These are phyloP conservation scores for Skeletonema menzelii DNA, from an alignment of 108 stramenopile genomes.

Conservation along the genomic window DNA sequence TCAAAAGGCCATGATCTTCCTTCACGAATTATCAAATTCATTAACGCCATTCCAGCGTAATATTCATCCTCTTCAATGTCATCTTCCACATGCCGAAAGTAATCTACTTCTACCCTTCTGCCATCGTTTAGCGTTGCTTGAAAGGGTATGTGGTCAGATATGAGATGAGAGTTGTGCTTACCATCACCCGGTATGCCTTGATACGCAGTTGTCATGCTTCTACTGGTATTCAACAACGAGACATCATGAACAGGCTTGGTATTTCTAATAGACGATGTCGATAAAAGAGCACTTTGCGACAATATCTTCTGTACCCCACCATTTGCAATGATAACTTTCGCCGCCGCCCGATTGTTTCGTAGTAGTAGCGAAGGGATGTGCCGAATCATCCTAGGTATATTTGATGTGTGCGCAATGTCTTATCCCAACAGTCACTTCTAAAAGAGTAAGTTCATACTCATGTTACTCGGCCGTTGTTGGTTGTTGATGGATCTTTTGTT, in stretches of 20 bases:
- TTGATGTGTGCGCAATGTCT: no score
- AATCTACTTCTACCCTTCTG: constrained; percentile 41
- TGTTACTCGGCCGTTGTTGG: no score
- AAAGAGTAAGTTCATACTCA: no score
- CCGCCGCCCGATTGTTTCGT: neutral
- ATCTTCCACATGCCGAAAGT: constrained; percentile 26
- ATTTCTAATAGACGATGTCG: neutral
- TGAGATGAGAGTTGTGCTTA: constrained; percentile 30
- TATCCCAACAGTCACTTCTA: no score
- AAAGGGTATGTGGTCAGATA: constrained; percentile 41
- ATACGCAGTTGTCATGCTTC: constrained; percentile 51
- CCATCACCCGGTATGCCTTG: constrained; percentile 49
- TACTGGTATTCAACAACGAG: neutral
- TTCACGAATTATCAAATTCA: constrained; percentile 63
- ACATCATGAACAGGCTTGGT: neutral
- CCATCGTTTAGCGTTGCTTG: constrained; percentile 39
- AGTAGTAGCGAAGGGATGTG: neutral
- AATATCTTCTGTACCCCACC: neutral
- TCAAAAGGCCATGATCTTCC: constrained; percentile 62
- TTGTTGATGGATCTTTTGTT: no score
- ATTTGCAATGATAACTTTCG: neutral
- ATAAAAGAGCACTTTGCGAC: neutral
- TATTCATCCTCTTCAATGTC: constrained; percentile 49
- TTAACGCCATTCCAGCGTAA: constrained; percentile 51
- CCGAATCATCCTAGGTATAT: neutral